These are phyloP conservation scores for Ganoderma sp. DNA, from an alignment of 1,284 basidiomycete species.

Conservation along the genomic window DNA sequence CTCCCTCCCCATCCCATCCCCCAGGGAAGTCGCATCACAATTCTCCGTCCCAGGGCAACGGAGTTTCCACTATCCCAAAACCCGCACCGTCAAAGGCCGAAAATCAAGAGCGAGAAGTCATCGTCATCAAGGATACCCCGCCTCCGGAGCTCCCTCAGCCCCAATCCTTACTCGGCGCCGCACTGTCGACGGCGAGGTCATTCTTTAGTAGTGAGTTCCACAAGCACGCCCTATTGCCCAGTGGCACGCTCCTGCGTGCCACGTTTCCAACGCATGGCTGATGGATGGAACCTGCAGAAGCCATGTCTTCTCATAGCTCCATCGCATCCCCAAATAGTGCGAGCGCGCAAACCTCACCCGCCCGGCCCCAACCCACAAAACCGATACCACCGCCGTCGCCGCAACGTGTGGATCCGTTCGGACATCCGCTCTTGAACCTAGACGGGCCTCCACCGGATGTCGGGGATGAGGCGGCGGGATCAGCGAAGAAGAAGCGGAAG, in stretches of 20 bases:
- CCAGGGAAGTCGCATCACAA: neutral
- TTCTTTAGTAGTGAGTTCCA: constrained; percentile 5
- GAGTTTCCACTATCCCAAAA: neutral
- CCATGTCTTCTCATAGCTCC: neutral
- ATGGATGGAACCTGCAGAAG: constrained; percentile 5
- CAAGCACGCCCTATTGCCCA: neutral
- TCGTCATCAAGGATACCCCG: constrained; percentile 7
- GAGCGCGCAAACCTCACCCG: neutral
- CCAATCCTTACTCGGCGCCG: neutral
- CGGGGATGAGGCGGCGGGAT: constrained; percentile 39
- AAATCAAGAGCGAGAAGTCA: constrained; percentile 4
- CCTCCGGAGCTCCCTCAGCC: neutral
- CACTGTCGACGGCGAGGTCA: neutral
- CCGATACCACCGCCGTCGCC: constrained; percentile 11
- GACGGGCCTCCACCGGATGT: constrained; percentile 51
- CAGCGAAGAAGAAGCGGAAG: constrained; percentile 56
- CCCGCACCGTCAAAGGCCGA: neutral
- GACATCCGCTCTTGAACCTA: constrained; percentile 60
- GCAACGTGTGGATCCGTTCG: constrained; percentile 17
- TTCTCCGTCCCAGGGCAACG: neutral
- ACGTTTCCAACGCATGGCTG: neutral
- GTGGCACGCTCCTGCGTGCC: neutral
- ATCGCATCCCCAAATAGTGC: neutral
- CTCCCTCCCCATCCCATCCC: neutral
- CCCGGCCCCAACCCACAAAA: neutral